Evolutionary conservation across 1,284 basidiomycete genomes (phyloP), one percentile per base, ranked within the genome.

Genomic region (Mycena citricolor): DNA sequence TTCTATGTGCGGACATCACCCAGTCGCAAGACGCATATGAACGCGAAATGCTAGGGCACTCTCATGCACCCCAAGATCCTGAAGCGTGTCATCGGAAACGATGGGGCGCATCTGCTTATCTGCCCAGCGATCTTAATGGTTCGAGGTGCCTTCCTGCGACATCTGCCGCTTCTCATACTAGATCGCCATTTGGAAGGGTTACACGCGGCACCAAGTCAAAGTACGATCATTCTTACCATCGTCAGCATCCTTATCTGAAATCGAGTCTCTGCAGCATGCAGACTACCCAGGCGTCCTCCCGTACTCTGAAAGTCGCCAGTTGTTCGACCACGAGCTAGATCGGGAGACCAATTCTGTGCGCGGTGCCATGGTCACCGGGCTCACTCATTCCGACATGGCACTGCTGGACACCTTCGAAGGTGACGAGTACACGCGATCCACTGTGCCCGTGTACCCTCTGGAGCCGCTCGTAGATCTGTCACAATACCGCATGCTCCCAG

Each of bases 231-330:
- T 29, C 22, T 39, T 17, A 14, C 19, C 23, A 28, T 8, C 5
- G 24, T 3, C 16, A n/a, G 10, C 16, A 33, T 25, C 19, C 10
- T 39, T 12, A 39, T 29, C 22, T 5, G 22, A 29, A n/a, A 25
- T n/a, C 30, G 19, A 30, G 13, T 14, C 4, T 11, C 16, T 4
- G 28, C 52, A 86, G 83, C 47, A 58, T 40, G 79, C 67, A 44
- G 89, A 93, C 61, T 95, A 94, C 58, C 93, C 93, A 0, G 91
- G 80, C 0, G 71, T 92, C 13, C 60, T 90, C 11, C 76, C 82
- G 0, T 78, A 75, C 47, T 58, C 63, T n/a, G 63, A 63, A 35
- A 76, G 77, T 26, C 52, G 61, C 13, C 51, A 53, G 7, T 62
- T 82, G 21, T 73, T 80, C 32, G 52, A 58, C 12, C 61, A 61